Evolutionary conservation across 495 filamentous ascomycete genomes (phyloP), one percentile per base, ranked within the genome.

Genomic region (Pyronema omphalodes): DNA sequence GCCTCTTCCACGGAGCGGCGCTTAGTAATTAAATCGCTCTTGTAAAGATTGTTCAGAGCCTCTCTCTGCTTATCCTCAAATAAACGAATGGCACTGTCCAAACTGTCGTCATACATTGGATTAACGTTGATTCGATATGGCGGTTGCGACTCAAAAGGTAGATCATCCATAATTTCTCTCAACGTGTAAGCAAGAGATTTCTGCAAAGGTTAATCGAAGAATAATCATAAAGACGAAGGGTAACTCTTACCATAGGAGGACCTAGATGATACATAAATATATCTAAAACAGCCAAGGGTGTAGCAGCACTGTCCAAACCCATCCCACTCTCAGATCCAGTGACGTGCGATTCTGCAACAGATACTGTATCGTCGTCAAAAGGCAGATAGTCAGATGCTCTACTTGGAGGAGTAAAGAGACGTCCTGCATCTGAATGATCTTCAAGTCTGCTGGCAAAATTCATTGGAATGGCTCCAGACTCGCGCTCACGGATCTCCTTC

Each of bases 171-270:
- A 18, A 93, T 86, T 56, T 88, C 81, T 36, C 83, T 83, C 36
- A 96, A 73, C 0, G 91, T 98, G 54, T 83, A 87, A 9, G 87
- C 87, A 34, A 98, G 73, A 0, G 88, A 94, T 66, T 93, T 91
- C 74, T 80, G 37, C 11, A 1, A 9, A 34, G 12, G 23, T 47
- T 47, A 47, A 9, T 19, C 18, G n/a, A 15, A 17, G 23, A 9
- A n/a, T 9, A 17, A 41, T 41, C 17, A 4, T 47, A 47, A 17
- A 17, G 19, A 8, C 4, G 9, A 47, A 18, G 44, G 9, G 12
- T 47, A 4, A 47, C 11, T 47, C 12, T 19, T 74, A 80, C 77
- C 86, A 96, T 94, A 0, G 87, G 88, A 1, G 91, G 89, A 0
- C 91, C 91, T 37, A 98, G 69, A 57, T 89, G 79, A 11, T 71